These are phyloP conservation scores for Dacryopinax spathularia DNA, from an alignment of 768 basidiomycete species.

Conservation along the genomic window DNA sequence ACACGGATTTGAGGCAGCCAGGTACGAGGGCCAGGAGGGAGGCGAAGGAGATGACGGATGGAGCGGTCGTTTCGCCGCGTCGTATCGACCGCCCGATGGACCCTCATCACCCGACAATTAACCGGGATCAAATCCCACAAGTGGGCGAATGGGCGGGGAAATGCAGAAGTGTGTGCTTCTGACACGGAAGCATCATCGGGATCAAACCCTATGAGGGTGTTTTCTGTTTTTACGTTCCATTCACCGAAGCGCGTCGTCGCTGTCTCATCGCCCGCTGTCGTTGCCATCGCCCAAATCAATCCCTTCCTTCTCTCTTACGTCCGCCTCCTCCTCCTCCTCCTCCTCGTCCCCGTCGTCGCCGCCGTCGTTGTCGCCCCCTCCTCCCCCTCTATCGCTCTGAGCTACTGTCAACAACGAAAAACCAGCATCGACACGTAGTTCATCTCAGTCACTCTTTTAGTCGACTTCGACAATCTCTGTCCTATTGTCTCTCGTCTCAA, in stretches of 20 bases:
- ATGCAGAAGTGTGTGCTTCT: not conserved
- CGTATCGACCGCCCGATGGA: not conserved
- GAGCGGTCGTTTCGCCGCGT: not conserved
- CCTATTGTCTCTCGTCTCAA: not conserved
- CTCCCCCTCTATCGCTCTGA: slow-evolving; percentile 15
- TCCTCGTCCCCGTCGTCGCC: slow-evolving; percentile 45
- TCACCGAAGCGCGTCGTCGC: not conserved
- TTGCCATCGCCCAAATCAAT: too few relatives aligned
- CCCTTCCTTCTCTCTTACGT: not conserved
- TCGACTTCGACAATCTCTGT: not conserved
- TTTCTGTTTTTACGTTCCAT: slow-evolving; percentile 5
- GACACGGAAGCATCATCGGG: not conserved
- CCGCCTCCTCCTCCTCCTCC: slow-evolving; percentile 31
- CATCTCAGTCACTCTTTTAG: slow-evolving; percentile 2
- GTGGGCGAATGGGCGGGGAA: too few relatives aligned
- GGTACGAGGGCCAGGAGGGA: too few relatives aligned
- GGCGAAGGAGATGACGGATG: too few relatives aligned
- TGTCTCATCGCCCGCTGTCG: not conserved
- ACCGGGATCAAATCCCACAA: not conserved
- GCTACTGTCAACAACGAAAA: slow-evolving; percentile 26
- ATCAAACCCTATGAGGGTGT: slow-evolving; percentile 3
- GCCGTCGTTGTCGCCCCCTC: slow-evolving; percentile 35
- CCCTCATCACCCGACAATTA: not conserved
- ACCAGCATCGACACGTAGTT: slow-evolving; percentile 57
- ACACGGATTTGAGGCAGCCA: too few relatives aligned